Evolutionary conservation across 257 asterid genomes (phyloP).

Genomic region (Asclepias syriaca): DNA sequence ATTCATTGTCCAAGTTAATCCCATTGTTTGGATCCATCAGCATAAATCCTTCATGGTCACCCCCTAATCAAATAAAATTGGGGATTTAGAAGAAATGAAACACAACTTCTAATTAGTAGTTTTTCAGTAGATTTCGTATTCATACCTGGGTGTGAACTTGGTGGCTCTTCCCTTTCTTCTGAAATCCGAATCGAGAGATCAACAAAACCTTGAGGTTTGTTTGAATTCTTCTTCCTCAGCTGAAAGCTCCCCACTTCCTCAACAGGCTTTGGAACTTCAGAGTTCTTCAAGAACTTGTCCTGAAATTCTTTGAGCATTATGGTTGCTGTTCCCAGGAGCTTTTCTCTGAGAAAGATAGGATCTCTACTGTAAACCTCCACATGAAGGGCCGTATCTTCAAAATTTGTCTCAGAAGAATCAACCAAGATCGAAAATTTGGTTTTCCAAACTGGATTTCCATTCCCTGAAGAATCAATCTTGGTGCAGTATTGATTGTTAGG

Average conservation of each 20-base stretch:
- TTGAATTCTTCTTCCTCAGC: slow-evolving; percentile 55
- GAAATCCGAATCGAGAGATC: slow-evolving; percentile 65
- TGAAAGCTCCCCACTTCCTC: slow-evolving; percentile 90
- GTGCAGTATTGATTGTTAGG: slow-evolving; percentile 70
- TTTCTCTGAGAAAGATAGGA: slow-evolving; percentile 63
- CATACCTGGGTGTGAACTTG: slow-evolving; percentile 38
- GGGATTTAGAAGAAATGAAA: not conserved
- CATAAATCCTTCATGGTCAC: slow-evolving; percentile 40
- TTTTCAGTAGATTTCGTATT: not conserved
- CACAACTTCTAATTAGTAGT: not conserved
- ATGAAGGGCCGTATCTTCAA: slow-evolving; percentile 44
- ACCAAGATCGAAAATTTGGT: slow-evolving; percentile 52
- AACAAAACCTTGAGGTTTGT: slow-evolving; percentile 60
- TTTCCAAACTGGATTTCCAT: slow-evolving; percentile 68
- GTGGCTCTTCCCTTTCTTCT: slow-evolving; percentile 48
- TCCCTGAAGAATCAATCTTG: slow-evolving; percentile 67
- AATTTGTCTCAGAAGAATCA: slow-evolving; percentile 37
- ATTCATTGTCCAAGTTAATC: slow-evolving; percentile 28
- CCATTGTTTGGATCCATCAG: slow-evolving; percentile 27
- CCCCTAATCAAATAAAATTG: slow-evolving; percentile 34
- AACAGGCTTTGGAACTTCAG: slow-evolving; percentile 44
- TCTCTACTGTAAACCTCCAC: slow-evolving; percentile 82
- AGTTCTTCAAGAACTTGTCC: slow-evolving; percentile 42
- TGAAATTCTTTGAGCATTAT: slow-evolving; percentile 63
- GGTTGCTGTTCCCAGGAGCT: slow-evolving; percentile 65